Percentiles rank a stretch among this genome's conserved stretches.
phyloP scores from a whole-genome alignment of 768 basidiomycete species.

The Hypholoma fasciculare region DNA sequence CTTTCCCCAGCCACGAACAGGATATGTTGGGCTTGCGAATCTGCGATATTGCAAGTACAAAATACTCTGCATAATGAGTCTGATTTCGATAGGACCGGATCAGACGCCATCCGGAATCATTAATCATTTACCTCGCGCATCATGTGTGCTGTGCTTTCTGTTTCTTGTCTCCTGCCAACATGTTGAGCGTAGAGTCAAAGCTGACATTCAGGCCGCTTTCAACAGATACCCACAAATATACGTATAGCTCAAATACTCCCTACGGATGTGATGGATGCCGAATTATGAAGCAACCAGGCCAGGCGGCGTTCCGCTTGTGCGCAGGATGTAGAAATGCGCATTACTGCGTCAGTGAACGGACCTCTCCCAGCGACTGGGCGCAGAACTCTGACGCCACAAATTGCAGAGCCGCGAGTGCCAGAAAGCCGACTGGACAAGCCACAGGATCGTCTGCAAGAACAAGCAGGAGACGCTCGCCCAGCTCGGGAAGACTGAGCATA shows the following conservation, averaged over 20 bases:
- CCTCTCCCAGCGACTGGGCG: too few relatives aligned
- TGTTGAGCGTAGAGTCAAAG: not conserved
- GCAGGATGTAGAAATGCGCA: not conserved
- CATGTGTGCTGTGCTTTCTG: too few relatives aligned
- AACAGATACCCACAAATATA: not conserved
- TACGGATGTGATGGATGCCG: not conserved
- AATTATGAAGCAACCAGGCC: not conserved
- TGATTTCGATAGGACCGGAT: too few relatives aligned
- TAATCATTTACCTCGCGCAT: too few relatives aligned
- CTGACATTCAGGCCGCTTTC: not conserved
- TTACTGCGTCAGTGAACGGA: not conserved
- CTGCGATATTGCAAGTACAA: too few relatives aligned
- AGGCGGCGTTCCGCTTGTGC: not conserved
- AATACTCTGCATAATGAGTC: too few relatives aligned
- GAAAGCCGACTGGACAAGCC: not conserved
- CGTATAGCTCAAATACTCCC: not conserved
- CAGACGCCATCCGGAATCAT: too few relatives aligned
- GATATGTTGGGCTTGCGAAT: too few relatives aligned
- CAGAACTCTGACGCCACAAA: not conserved
- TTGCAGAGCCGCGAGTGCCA: not conserved
- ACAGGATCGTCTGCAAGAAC: not conserved
- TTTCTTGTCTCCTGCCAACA: too few relatives aligned
- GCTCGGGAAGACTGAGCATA: not conserved
- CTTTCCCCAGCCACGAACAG: too few relatives aligned
- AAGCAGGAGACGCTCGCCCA: not conserved